Evolutionary conservation across 768 basidiomycete genomes (phyloP).

Genomic region (Lactifluus volemus): DNA sequence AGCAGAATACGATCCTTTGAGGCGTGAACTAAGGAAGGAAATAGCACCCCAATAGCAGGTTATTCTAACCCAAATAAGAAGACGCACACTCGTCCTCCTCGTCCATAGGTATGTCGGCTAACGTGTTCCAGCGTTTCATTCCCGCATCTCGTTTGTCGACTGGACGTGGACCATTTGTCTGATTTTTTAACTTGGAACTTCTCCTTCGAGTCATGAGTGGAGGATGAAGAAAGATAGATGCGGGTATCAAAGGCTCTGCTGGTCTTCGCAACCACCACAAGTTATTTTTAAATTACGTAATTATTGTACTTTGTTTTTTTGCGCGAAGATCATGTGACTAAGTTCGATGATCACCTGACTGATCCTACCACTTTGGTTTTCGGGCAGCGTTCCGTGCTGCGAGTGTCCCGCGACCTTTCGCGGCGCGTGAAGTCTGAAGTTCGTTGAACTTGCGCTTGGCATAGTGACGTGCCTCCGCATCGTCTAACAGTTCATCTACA

Average conservation of each 20-base stretch:
- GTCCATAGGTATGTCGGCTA: slow-evolving; percentile 62
- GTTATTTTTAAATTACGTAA: slow-evolving; percentile 2
- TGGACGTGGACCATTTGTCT: slow-evolving; percentile 34
- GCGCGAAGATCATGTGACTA: not conserved
- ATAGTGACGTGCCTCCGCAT: slow-evolving; percentile 77
- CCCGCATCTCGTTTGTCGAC: slow-evolving; percentile 43
- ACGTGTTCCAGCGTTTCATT: slow-evolving; percentile 58
- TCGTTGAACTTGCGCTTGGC: slow-evolving; percentile 90
- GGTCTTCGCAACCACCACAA: too few species aligned
- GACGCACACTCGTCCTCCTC: slow-evolving; percentile 72
- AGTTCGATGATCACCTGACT: not conserved
- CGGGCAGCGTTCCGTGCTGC: slow-evolving; percentile 52
- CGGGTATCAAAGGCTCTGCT: too few species aligned
- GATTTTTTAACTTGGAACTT: slow-evolving; percentile 1
- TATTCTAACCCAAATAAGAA: not conserved
- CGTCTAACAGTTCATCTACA: slow-evolving; percentile 84
- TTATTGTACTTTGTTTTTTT: not conserved
- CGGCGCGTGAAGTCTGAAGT: slow-evolving; percentile 56
- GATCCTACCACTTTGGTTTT: slow-evolving; percentile 55
- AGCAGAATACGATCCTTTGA: slow-evolving; percentile 72
- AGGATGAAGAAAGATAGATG: not conserved
- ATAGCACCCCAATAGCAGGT: not conserved
- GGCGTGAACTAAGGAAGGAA: slow-evolving; percentile 48
- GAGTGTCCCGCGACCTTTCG: slow-evolving; percentile 64
- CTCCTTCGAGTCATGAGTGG: slow-evolving; percentile 11